Percentiles rank a stretch among this genome's conserved stretches.
These are phyloP conservation scores for Litchi chinensis DNA, from an alignment of 345 rosid genomes.

Conservation along the genomic window DNA sequence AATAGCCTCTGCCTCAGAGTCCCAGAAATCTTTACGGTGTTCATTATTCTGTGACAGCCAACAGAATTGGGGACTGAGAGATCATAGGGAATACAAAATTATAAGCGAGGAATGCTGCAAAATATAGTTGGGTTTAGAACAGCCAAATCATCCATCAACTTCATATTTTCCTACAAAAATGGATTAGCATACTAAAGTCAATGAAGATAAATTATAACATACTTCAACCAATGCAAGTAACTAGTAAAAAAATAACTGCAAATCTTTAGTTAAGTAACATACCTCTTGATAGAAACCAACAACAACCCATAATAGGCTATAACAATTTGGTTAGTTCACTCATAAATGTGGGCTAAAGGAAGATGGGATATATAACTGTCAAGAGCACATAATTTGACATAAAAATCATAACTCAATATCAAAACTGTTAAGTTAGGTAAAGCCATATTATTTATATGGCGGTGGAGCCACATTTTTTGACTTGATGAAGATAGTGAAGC, in stretches of 20 bases:
- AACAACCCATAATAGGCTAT: constrained; percentile 52
- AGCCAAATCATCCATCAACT: constrained; percentile 82
- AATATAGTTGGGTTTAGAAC: constrained; percentile 80
- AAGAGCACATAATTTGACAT: constrained; percentile 16
- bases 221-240: too few relatives aligned
- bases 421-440: too few relatives aligned
- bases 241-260: neutral
- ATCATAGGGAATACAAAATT: constrained; percentile 28
- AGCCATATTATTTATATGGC: too few relatives aligned
- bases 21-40: constrained; percentile 77
- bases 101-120: constrained; percentile 90
- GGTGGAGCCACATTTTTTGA: too few relatives aligned
- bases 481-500: too few relatives aligned
- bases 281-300: constrained; percentile 96
- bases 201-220: neutral
- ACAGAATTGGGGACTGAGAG: constrained; percentile 20
- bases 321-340: constrained; percentile 73
- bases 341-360: constrained; percentile 93
- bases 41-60: constrained; percentile 53
- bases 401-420: constrained; percentile 5
- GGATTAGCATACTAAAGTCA: constrained; percentile 13
- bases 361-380: constrained; percentile 85
- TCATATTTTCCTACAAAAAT: constrained; percentile 71
- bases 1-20: constrained; percentile 68
- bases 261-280: constrained; percentile 30